A percentile compares a stretch with the other conserved stretches of the same genome.
These are phyloP conservation scores for Trichophyton schoenleinii DNA, from an alignment of 2,329 filamentous ascomycete genomes.

Conservation along the genomic window DNA sequence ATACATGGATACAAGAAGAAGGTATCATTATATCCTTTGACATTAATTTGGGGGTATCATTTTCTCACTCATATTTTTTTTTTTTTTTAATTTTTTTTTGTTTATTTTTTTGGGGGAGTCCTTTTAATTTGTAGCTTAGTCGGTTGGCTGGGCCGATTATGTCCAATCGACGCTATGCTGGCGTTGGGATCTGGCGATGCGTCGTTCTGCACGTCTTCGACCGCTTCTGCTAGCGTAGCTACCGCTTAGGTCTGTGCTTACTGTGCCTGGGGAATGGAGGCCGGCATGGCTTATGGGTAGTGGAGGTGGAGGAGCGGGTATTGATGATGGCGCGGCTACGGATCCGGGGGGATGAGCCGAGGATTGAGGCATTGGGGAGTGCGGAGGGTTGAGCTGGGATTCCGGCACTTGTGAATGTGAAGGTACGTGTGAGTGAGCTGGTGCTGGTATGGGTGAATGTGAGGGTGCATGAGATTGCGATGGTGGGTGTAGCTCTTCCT, in stretches of 20 bases:
- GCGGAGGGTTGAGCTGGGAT: not conserved
- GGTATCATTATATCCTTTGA: not conserved
- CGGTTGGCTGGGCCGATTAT: not conserved
- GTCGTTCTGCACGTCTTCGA: conserved; percentile 41
- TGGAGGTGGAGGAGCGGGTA: conserved; percentile 21
- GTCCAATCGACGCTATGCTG: conserved; percentile 37
- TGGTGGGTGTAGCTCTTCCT: not conserved
- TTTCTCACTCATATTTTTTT: not conserved
- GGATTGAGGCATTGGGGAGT: not conserved
- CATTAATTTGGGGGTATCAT: not conserved
- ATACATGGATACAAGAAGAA: not conserved
- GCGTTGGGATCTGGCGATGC: conserved; percentile 36
- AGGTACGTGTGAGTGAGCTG: not conserved
- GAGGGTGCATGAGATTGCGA: not conserved
- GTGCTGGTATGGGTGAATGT: not conserved
- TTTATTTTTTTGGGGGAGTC: too few species aligned
- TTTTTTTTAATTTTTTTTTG: not conserved
- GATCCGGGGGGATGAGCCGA: not conserved
- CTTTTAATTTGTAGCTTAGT: not conserved
- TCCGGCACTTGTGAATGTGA: not conserved
- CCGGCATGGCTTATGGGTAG: conserved; percentile 17
- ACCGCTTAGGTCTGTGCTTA: conserved; percentile 37
- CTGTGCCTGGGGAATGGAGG: conserved; percentile 33
- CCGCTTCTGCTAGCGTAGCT: conserved; percentile 44
- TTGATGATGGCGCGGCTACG: conserved; percentile 2